A percentile compares a stretch with the other conserved stretches of the same genome.
phyloP scores from a whole-genome alignment of 2,329 filamentous ascomycete genomes.

The Fusarium incarnatum region DNA sequence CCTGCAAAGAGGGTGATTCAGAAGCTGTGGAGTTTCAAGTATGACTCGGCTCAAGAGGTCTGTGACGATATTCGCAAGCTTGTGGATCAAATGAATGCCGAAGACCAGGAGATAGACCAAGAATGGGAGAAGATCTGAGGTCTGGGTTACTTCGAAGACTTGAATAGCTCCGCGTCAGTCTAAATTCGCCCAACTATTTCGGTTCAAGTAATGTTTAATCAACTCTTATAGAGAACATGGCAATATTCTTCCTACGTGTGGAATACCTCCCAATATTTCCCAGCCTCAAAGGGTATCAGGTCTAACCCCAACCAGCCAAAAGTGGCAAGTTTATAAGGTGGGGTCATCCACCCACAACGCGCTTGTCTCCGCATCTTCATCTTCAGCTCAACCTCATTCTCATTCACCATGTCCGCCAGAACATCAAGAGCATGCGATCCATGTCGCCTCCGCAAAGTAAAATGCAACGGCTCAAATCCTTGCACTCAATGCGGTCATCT shows the following conservation, averaged over 20 bases:
- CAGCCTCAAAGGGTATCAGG: neutral
- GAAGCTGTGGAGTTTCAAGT: neutral
- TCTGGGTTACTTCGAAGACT: too few species aligned
- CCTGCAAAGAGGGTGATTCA: fast-evolving
- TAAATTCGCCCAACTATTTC: fast-evolving
- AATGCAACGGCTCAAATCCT: constrained; percentile 50
- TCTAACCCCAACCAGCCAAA: neutral
- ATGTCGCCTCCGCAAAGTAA: constrained; percentile 55
- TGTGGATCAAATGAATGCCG: neutral
- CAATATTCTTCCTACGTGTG: too few species aligned
- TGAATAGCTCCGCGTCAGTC: too few species aligned
- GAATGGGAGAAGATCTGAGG: neutral
- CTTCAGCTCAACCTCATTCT: neutral
- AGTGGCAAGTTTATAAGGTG: neutral
- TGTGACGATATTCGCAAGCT: neutral
- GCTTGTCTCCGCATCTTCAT: neutral
- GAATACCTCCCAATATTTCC: neutral
- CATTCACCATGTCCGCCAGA: constrained; percentile 19
- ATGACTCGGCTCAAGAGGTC: neutral
- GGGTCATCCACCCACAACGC: neutral
- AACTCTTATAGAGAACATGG: too few species aligned
- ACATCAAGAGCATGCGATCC: constrained; percentile 52
- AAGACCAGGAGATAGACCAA: neutral
- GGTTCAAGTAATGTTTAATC: too few species aligned
- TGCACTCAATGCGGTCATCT: constrained; percentile 54